Evolutionary conservation across 352 stramenopile genomes (phyloP), one percentile per base, ranked within the genome.

Genomic region (Globisporangium emineosum): DNA sequence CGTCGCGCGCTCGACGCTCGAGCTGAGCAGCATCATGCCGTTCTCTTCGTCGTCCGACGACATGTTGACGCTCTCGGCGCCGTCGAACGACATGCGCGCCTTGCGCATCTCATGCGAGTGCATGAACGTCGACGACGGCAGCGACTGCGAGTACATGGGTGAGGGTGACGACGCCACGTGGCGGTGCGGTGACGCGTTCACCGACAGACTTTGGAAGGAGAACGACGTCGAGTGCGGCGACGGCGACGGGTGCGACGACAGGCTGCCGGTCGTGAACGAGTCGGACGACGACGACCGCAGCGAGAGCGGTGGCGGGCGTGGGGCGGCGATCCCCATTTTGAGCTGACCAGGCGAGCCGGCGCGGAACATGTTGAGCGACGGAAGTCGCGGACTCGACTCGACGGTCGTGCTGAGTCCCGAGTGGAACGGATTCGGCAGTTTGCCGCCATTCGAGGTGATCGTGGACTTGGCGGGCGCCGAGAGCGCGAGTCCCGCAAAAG

Each of bases 21-120:
- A 90, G 69, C 84, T 90, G 35, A 93, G 73, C 19, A 87, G 72
- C 50, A 86, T 77, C 74, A 90, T 90, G 23, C 76, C 63, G 47
- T 62, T 83, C 37, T 91, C 78, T n/a, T 89, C 79, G 59, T 90
- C 81, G 29, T 88, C 82, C 9, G 79, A 89, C n/a, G 75, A 85
- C 52, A 89, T 78, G 13, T 76, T 85, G 55, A 86, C 66, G 63
- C 75, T 82, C 35, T 90, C 81, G 25, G 55, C 61, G 52, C 71
- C 73, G 66, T 90, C 81, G 45, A 90, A 89, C 61, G 83, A 93
- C 70, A 77, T 77, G 27, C 83, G 78, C n/a, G 66, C 74, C 62
- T 57, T 62, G 47, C 62, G 62, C 30, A 33, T 53, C 47, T 68
- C 62, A 27, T 78, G 78, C 47, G 85, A 75, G 32, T 89, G 77